Conservation (phyloP, 441 rosid genomes). For the Brassica hybrid region DNA sequence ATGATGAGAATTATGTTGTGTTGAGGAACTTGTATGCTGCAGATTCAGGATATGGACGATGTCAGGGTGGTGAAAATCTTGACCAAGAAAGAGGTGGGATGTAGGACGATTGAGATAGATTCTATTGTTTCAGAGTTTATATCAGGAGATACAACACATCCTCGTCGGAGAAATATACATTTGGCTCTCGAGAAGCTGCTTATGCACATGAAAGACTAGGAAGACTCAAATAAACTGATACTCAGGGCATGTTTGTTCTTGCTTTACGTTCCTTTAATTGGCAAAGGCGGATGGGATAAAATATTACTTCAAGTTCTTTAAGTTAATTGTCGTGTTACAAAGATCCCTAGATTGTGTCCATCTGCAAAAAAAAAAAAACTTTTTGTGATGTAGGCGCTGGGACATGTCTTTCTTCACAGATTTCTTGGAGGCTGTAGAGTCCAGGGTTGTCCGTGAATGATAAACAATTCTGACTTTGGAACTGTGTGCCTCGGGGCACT, state of each 20-base stretch:
- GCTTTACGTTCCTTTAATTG: no score
- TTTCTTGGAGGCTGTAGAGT: no score
- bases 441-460: no score
- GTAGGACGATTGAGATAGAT: conserved; percentile 56
- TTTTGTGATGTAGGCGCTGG: no score
- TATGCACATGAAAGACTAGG: conserved; percentile 52
- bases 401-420: no score
- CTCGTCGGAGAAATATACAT: conserved; percentile 37
- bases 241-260: no score
- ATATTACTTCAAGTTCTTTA: no score
- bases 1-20: conserved; percentile 58
- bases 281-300: no score
- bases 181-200: conserved; percentile 47
- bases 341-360: background rate
- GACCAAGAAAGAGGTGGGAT: conserved; percentile 60
- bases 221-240: background rate
- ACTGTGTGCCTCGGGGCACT: no score
- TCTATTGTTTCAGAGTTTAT: conserved; percentile 53
- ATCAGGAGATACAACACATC: conserved; percentile 53
- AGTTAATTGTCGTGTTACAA: background rate
- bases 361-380: no score
- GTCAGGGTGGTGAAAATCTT: conserved; percentile 47
- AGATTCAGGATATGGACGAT: conserved; percentile 58
- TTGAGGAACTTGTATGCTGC: conserved; percentile 60
- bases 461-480: no score